These are phyloP conservation scores for Mycena vitilis DNA, from an alignment of 768 basidiomycete genomes.

Conservation along the genomic window DNA sequence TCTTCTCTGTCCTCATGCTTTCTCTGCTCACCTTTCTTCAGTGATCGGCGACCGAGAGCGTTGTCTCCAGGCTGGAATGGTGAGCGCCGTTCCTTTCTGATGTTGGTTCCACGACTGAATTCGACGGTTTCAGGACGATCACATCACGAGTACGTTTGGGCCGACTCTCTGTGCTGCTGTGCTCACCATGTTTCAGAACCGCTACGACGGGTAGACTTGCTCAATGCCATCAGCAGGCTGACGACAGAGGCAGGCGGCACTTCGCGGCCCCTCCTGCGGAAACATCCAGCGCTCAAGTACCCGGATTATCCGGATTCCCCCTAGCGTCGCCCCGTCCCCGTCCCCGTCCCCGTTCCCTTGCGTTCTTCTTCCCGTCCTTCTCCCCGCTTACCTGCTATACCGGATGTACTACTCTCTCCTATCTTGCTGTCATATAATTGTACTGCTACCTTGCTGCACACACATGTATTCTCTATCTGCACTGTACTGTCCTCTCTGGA, in stretches of 20 bases:
- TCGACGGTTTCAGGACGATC: conserved; percentile 43
- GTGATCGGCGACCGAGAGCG: conserved; percentile 91
- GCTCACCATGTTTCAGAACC: conserved; percentile 64
- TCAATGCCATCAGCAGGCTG: conserved; percentile 86
- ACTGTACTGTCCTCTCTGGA: conserved; percentile 23
- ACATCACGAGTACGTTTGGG: conserved; percentile 62
- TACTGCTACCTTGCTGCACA: conserved; percentile 23
- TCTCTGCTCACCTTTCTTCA: conserved; percentile 41
- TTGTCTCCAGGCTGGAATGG: conserved; percentile 81
- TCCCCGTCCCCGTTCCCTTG: neutral
- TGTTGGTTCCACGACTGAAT: conserved; percentile 14
- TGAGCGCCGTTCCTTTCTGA: conserved; percentile 13
- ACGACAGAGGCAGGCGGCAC: conserved; percentile 70
- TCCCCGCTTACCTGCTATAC: conserved; percentile 24
- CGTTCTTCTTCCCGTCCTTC: neutral
- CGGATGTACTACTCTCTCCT: conserved; percentile 28
- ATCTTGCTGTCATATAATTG: conserved; percentile 30
- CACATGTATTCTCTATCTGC: conserved; percentile 26
- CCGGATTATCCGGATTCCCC: conserved; percentile 33
- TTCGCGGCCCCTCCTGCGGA: conserved; percentile 47
- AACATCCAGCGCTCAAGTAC: conserved; percentile 28
- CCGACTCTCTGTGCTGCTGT: neutral
- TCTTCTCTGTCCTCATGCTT: neutral
- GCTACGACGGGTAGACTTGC: conserved; percentile 78
- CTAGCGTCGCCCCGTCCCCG: neutral